Percentiles rank a stretch among this genome's conserved stretches.
Conservation (phyloP, 2,329 filamentous ascomycete genomes). For the Diaporthe humulicola region DNA sequence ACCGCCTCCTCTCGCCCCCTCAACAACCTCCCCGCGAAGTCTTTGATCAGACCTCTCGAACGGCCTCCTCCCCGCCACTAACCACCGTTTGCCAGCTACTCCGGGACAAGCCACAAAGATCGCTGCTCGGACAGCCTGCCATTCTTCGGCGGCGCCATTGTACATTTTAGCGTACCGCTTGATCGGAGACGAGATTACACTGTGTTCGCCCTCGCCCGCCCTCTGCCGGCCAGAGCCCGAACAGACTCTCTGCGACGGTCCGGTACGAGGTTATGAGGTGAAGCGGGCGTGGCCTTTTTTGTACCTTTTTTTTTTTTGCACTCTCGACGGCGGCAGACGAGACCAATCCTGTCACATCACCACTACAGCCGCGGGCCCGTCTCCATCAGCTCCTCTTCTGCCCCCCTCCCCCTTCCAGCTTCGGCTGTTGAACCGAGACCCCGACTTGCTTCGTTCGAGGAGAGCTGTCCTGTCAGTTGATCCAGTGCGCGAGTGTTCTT, state of each 20-base stretch:
- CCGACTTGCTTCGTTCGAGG: slow-evolving; percentile 24
- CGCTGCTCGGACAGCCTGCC: slow-evolving; percentile 32
- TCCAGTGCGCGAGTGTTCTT: slow-evolving; percentile 33
- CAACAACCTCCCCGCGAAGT: slow-evolving; percentile 5
- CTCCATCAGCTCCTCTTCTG: slow-evolving; percentile 21
- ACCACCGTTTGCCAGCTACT: background rate
- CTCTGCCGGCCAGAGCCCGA: slow-evolving; percentile 34
- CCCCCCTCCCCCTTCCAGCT: background rate
- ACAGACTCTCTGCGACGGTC: slow-evolving; percentile 9
- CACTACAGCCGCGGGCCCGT: background rate
- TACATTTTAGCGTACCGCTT: slow-evolving; percentile 18
- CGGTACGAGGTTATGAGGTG: slow-evolving; percentile 28
- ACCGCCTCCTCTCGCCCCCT: background rate
- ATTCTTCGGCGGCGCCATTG: background rate
- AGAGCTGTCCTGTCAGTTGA: slow-evolving; percentile 36
- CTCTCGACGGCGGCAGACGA: slow-evolving; percentile 1
- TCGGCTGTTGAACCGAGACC: slow-evolving; percentile 13
- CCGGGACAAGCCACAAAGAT: background rate
- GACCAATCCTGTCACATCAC: slow-evolving; percentile 16
- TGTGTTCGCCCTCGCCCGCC: slow-evolving; percentile 15
- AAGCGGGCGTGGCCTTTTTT: slow-evolving; percentile 6
- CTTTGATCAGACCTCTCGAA: slow-evolving; percentile 32
- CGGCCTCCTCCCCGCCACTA: slow-evolving; percentile 2
- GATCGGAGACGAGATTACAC: slow-evolving; percentile 34
- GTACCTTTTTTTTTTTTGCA: background rate